Evolutionary conservation across 2,329 filamentous ascomycete species (phyloP).

Genomic region (Calonectria pteridis): DNA sequence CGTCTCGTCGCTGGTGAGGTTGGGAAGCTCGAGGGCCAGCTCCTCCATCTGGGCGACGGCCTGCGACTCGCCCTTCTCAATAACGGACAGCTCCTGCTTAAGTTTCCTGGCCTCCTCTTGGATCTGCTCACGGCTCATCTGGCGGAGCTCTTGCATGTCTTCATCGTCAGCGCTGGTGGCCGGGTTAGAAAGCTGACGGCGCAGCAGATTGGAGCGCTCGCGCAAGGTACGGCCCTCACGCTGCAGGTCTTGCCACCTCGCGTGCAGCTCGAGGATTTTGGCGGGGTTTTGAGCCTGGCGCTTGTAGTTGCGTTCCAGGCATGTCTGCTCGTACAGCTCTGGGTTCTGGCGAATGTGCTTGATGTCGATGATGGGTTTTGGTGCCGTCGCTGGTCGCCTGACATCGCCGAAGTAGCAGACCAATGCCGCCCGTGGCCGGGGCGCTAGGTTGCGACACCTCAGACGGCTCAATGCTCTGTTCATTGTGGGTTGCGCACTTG

Average conservation of each 20-base stretch:
- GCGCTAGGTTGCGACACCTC: conserved; percentile 39
- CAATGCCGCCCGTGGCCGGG: conserved; percentile 27
- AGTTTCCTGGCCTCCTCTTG: conserved; percentile 73
- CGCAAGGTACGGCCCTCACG: conserved; percentile 70
- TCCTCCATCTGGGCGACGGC: conserved; percentile 75
- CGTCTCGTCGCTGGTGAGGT: conserved; percentile 82
- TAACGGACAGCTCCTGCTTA: conserved; percentile 71
- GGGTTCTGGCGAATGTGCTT: conserved; percentile 91
- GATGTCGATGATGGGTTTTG: conserved; percentile 84
- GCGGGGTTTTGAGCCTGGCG: conserved; percentile 65
- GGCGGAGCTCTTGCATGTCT: conserved; percentile 51
- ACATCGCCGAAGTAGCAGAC: conserved; percentile 42
- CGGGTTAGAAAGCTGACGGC: conserved; percentile 65
- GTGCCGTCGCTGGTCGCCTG: conserved; percentile 76
- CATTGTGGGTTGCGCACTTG: conserved; percentile 44
- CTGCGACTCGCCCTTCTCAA: conserved; percentile 72
- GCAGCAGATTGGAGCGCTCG: conserved; percentile 75
- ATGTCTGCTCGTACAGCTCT: conserved; percentile 84
- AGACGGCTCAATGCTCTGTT: conserved; percentile 46
- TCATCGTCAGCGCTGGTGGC: conserved; percentile 59
- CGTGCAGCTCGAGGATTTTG: conserved; percentile 67
- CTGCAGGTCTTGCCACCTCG: conserved; percentile 72
- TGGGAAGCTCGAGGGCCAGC: conserved; percentile 85
- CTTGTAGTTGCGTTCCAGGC: conserved; percentile 85
- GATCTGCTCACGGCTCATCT: conserved; percentile 63